These are phyloP conservation scores for Fusarium gaditjirri DNA, from an alignment of 2,329 filamentous ascomycete genomes.

Conservation along the genomic window DNA sequence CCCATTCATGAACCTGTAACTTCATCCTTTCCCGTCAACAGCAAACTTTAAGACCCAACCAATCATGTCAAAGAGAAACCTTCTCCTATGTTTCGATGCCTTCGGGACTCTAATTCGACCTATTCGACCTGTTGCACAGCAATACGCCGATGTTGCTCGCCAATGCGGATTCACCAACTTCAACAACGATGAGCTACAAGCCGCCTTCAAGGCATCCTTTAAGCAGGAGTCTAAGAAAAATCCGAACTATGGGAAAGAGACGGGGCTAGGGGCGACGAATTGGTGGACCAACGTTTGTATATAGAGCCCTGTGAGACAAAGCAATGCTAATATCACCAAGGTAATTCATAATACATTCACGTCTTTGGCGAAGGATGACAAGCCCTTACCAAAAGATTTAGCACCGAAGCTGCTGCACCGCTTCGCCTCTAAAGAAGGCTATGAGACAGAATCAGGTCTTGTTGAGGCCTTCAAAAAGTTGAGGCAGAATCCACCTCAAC, in stretches of 20 bases:
- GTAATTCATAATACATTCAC: constrained; percentile 35
- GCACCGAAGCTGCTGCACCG: constrained; percentile 25
- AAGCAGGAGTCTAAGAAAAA: constrained; percentile 29
- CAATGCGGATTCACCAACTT: constrained; percentile 33
- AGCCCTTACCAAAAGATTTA: constrained; percentile 17
- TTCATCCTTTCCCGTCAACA: not conserved
- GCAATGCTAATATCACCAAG: not conserved
- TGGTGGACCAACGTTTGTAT: constrained; percentile 39
- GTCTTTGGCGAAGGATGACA: constrained; percentile 2
- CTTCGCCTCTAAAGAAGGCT: constrained; percentile 28
- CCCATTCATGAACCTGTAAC: not conserved
- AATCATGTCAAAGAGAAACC: constrained; percentile 47
- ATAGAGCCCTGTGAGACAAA: fast-evolving
- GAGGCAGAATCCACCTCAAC: not conserved
- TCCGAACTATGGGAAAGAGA: constrained; percentile 35
- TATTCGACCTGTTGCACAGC: constrained; percentile 16
- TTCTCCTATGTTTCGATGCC: constrained; percentile 35
- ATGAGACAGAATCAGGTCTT: constrained; percentile 14
- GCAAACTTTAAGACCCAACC: too few species aligned
- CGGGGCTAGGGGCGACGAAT: constrained; percentile 28
- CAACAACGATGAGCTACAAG: constrained; percentile 25
- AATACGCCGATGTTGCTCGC: constrained; percentile 33
- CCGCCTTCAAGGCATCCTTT: constrained; percentile 15
- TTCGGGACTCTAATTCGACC: constrained; percentile 33
- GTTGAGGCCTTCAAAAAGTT: constrained; percentile 1